Percentiles rank a stretch among this genome's conserved stretches.
phyloP scores from a whole-genome alignment of 192 early-diverging fungal genomes.

The Coemansia asiatica region DNA sequence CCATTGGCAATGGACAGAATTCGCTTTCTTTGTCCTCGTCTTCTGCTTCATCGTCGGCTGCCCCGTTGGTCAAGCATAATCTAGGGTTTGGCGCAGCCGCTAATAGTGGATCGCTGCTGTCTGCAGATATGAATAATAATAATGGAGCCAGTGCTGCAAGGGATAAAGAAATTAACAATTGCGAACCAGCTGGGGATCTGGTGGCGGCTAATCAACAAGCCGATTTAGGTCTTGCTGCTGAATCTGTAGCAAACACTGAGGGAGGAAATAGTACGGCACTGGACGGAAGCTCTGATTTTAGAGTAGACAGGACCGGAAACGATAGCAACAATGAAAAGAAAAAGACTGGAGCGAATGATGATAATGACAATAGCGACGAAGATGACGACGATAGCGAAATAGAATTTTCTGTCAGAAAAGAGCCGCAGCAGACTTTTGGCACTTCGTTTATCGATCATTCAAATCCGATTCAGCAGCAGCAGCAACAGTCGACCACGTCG shows the following conservation, averaged over 20 bases:
- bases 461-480: neutral
- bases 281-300: neutral
- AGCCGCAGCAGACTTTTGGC: neutral
- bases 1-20: neutral
- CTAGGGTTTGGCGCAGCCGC: neutral
- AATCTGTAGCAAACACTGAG: neutral
- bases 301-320: too few species aligned
- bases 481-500: neutral
- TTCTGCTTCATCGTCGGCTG: neutral
- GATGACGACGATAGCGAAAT: conserved; percentile 7
- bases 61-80: neutral
- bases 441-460: neutral
- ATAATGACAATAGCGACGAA: conserved; percentile 14
- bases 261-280: neutral
- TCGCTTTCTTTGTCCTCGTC: neutral
- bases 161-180: neutral
- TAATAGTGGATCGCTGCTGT: neutral
- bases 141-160: neutral
- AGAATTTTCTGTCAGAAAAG: conserved; percentile 1
- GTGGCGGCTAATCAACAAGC: conserved; percentile 1
- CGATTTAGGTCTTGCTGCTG: neutral
- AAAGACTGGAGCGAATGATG: neutral
- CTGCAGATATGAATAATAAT: neutral
- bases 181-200: neutral
- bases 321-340: too few species aligned